A percentile compares a stretch with the other conserved stretches of the same genome.
phyloP scores from a whole-genome alignment of 108 stramenopile species.

The Discostella pseudostelligera region DNA sequence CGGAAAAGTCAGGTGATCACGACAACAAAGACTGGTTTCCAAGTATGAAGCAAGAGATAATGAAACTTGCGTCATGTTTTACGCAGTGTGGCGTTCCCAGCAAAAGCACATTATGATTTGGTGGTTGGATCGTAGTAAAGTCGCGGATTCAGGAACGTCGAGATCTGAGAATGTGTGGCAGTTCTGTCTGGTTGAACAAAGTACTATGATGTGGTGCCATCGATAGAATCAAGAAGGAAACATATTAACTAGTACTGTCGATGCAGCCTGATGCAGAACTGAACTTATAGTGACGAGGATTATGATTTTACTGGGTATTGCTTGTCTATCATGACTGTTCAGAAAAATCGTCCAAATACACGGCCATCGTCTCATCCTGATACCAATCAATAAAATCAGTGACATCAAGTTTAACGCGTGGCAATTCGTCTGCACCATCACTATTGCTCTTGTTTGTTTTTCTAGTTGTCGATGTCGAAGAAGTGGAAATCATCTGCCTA shows the following conservation, averaged over 20 bases:
- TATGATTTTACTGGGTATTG: background rate
- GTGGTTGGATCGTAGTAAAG: background rate
- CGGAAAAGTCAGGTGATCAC: background rate
- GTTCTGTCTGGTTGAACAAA: no score
- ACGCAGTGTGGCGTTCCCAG: background rate
- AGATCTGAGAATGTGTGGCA: no score
- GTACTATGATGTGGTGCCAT: no score
- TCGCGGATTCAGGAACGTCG: background rate
- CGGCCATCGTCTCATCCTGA: constrained; percentile 74
- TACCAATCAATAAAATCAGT: constrained; percentile 59
- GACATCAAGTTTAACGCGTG: background rate
- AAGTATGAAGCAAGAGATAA: constrained; percentile 1
- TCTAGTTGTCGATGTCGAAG: no score
- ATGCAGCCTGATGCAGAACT: no score
- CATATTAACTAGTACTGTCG: no score
- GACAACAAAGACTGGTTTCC: constrained; percentile 1
- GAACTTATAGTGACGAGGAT: background rate
- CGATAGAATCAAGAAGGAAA: no score
- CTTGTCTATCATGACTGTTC: background rate
- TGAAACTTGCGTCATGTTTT: constrained; percentile 6
- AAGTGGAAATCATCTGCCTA: background rate
- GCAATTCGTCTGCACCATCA: no score
- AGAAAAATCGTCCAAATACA: constrained; percentile 49
- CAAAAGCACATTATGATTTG: background rate
- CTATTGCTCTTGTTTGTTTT: background rate